phyloP scores from a whole-genome alignment of 2,329 filamentous ascomycete species.

The Clarireedia monteithiana region DNA sequence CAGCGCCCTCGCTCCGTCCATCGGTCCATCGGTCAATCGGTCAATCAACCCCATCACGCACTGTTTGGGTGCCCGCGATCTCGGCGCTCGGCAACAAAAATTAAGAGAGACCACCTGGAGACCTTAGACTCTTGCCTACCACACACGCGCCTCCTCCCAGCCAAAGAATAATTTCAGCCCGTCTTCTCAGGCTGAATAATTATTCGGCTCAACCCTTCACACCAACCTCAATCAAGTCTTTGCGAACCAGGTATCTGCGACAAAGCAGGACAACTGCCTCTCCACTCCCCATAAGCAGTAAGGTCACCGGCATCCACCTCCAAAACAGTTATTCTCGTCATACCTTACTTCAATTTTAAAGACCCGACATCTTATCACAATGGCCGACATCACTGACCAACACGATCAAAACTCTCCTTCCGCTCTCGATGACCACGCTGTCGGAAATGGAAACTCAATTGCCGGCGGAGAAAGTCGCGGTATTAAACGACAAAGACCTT shows the following conservation, averaged over 20 bases:
- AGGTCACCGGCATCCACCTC: slow-evolving; percentile 30
- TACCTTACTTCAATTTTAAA: slow-evolving; percentile 21
- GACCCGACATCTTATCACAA: slow-evolving; percentile 31
- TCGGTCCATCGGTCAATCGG: background rate
- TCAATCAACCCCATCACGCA: background rate
- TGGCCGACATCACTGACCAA: slow-evolving; percentile 76
- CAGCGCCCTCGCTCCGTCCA: no score
- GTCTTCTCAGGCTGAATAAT: slow-evolving; percentile 4
- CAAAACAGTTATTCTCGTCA: slow-evolving; percentile 30
- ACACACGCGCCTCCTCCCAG: background rate
- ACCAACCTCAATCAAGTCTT: slow-evolving; percentile 29
- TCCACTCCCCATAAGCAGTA: slow-evolving; percentile 29
- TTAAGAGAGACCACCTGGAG: background rate
- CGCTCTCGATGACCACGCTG: slow-evolving; percentile 65
- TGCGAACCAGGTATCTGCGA: slow-evolving; percentile 29
- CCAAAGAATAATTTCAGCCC: slow-evolving; percentile 2
- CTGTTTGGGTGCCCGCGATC: background rate
- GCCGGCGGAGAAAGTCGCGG: slow-evolving; percentile 60
- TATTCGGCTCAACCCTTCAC: slow-evolving; percentile 23
- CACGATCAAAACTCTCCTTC: slow-evolving; percentile 69
- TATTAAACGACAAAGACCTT: slow-evolving; percentile 81
- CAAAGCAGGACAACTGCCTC: slow-evolving; percentile 28
- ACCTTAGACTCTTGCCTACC: background rate
- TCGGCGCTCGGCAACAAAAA: slow-evolving; percentile 1
- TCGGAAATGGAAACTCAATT: slow-evolving; percentile 61